These are phyloP conservation scores for Lipomyces sp. DNA, from an alignment of 805 yeast genomes.

Conservation along the genomic window DNA sequence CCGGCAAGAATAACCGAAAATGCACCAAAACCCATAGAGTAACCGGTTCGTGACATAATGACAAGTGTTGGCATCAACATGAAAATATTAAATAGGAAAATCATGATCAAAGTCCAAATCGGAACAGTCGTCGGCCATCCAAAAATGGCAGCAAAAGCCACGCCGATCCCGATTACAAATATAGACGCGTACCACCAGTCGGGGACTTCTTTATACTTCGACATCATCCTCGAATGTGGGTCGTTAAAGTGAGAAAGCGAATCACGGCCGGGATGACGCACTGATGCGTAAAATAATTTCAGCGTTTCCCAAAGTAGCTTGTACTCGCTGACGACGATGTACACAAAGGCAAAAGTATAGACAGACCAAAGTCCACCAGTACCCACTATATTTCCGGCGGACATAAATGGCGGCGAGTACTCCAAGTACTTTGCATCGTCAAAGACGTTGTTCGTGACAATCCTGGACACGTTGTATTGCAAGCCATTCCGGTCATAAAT, in stretches of 20 bases:
- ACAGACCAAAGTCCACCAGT: conserved; percentile 10
- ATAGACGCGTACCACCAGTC: conserved; percentile 52
- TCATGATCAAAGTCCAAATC: conserved; percentile 33
- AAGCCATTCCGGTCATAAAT: conserved; percentile 34
- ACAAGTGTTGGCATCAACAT: conserved; percentile 36
- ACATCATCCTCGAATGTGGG: conserved; percentile 13
- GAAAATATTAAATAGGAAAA: conserved; percentile 35
- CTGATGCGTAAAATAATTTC: conserved; percentile 11
- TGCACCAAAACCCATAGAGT: conserved; percentile 41
- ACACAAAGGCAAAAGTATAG: conserved; percentile 14
- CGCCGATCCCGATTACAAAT: conserved; percentile 43
- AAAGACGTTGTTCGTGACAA: conserved; percentile 47
- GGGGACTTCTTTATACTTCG: conserved; percentile 41
- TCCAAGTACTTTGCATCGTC: conserved; percentile 46
- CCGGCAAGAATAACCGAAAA: conserved; percentile 26
- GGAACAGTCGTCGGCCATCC: conserved; percentile 41
- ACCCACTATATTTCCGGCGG: conserved; percentile 51
- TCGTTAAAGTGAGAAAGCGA: conserved; percentile 34
- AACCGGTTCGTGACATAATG: conserved; percentile 40
- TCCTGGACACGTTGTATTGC: conserved; percentile 48
- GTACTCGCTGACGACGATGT: conserved; percentile 10
- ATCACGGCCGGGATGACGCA: conserved; percentile 39
- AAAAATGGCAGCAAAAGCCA: conserved; percentile 39
- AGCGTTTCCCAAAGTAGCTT: no score
- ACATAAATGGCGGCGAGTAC: conserved; percentile 57